Evolutionary conservation across 2,329 filamentous ascomycete genomes (phyloP).

Genomic region (Exserohilum rostratum): DNA sequence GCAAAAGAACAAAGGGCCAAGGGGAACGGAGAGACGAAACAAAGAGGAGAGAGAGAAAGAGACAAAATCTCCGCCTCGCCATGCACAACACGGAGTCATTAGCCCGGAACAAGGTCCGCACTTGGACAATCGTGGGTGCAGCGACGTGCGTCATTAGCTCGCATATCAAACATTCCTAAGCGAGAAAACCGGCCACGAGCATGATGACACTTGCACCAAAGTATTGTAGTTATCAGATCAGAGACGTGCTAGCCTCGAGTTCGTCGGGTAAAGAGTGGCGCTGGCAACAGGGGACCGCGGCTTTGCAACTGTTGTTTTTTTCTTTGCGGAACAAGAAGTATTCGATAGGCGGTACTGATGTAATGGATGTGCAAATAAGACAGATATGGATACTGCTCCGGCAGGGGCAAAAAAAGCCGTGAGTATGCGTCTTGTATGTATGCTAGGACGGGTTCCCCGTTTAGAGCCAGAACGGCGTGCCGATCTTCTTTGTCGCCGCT

Average conservation of each 20-base stretch:
- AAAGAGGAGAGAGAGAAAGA: background rate
- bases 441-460: background rate
- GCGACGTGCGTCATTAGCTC: slow-evolving; percentile 37
- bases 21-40: background rate
- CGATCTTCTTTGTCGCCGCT: background rate
- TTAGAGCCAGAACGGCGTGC: background rate
- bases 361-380: background rate
- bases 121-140: slow-evolving; percentile 28
- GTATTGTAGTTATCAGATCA: background rate
- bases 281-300: background rate
- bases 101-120: slow-evolving; percentile 32
- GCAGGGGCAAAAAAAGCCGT: background rate
- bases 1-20: too few species aligned
- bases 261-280: background rate
- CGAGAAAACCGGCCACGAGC: slow-evolving; percentile 28
- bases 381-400: background rate
- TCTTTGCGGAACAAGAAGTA: background rate
- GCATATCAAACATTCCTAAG: slow-evolving; percentile 26
- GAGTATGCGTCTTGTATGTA: background rate
- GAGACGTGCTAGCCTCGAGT: background rate
- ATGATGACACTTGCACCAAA: slow-evolving; percentile 8
- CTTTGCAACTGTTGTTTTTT: background rate
- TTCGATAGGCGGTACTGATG: background rate
- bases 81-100: slow-evolving; percentile 21
- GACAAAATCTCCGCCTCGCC: slow-evolving; percentile 3